Conservation (phyloP, 179 eudicot genomes). For the Carnegiea gigantea region DNA sequence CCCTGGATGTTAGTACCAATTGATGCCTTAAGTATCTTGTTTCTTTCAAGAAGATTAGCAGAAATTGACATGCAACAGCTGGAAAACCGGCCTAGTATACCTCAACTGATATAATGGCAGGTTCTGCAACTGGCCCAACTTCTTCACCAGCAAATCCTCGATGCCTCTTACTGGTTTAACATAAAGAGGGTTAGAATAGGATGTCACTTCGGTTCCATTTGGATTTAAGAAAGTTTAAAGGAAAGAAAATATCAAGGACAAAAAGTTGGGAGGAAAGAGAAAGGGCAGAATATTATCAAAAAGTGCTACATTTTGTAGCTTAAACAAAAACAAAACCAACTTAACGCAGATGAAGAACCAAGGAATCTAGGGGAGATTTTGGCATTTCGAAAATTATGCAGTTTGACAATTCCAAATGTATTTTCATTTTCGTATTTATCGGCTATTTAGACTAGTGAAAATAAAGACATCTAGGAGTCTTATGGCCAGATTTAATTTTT, state of each 20-base stretch:
- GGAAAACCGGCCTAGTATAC: conserved; percentile 37
- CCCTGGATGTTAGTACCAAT: conserved; percentile 55
- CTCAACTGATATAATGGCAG: conserved; percentile 97
- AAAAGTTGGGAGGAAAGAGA: no score
- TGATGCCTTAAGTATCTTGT: conserved; percentile 12
- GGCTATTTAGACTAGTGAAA: not conserved
- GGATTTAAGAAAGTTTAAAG: no score
- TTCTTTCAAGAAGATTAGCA: conserved; percentile 1
- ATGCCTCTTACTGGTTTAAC: conserved; percentile 48
- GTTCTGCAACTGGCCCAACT: conserved; percentile 55
- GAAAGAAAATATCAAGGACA: no score
- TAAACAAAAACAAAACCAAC: not conserved
- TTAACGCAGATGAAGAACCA: not conserved
- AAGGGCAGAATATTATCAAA: not conserved
- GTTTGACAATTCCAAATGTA: not conserved
- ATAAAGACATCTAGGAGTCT: not conserved
- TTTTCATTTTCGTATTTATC: not conserved
- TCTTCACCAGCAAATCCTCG: conserved; percentile 46
- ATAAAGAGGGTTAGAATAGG: conserved; percentile 2
- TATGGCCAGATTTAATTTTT: not conserved
- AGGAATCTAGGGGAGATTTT: not conserved
- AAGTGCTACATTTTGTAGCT: not conserved
- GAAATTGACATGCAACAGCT: conserved; percentile 7
- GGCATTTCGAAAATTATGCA: not conserved
- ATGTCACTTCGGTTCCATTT: not conserved